Evolutionary conservation across 192 early-diverging fungal species (phyloP).

Genomic region (Obelidium mucronatum): DNA sequence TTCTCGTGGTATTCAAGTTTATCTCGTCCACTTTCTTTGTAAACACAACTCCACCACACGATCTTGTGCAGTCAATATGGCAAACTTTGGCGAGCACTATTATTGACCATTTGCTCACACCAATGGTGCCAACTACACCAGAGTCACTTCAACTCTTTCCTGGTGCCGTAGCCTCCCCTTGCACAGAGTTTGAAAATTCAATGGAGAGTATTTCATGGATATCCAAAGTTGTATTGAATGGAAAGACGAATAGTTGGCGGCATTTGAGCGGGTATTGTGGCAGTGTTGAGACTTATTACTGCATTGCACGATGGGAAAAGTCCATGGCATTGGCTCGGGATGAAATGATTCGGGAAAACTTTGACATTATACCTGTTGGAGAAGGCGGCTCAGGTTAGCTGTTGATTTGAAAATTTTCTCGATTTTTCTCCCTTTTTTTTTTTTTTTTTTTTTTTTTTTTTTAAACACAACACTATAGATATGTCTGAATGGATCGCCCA

Average conservation of each 20-base stretch:
- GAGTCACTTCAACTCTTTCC: constrained; percentile 2
- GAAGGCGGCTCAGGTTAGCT: too few species aligned
- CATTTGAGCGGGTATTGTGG: constrained; percentile 27
- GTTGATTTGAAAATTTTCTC: too few species aligned
- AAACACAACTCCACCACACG: constrained; percentile 1
- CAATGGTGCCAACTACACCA: constrained; percentile 15
- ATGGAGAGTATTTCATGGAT: neutral
- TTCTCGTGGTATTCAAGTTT: constrained; percentile 3
- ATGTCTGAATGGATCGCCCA: too few species aligned
- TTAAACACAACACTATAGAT: too few species aligned
- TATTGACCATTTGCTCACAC: constrained; percentile 14
- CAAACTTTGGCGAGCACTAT: constrained; percentile 3
- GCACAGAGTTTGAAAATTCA: constrained; percentile 11
- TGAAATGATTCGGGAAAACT: neutral
- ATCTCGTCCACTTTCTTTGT: neutral
- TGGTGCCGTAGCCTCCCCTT: neutral
- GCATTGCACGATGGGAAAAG: constrained; percentile 12
- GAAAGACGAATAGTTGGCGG: neutral
- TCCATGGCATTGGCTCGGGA: constrained; percentile 13
- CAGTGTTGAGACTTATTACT: constrained; percentile 27
- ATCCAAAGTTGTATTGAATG: neutral
- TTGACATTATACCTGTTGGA: constrained; percentile 16
- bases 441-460: too few species aligned
- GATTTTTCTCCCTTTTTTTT: too few species aligned
- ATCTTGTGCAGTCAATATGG: constrained; percentile 17